Base-by-base conservation (phyloP, 2,329 filamentous ascomycete genomes). In the Cadophora sp. region DNA sequence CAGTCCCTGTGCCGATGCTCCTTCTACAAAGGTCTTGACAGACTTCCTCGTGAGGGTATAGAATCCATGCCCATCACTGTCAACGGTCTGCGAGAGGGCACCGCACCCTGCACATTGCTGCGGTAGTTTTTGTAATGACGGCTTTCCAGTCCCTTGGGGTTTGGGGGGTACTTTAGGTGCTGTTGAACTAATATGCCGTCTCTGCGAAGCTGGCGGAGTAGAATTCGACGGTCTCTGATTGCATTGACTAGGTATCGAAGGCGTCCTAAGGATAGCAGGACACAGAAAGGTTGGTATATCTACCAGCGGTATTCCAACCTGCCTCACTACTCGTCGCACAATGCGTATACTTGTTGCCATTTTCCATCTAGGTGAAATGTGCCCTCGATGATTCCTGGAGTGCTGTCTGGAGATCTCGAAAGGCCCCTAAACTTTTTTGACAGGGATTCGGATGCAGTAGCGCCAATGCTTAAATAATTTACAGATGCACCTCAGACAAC, bases 101-200 rank as follows among this genome's bases (percentile, higher is more conserved):
- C 89, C 89, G 75, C 89, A 92, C 43, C 89, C 89, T 14, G 83
- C 83, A 73, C 89, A 92, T 71, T 85, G 86, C 12, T 82, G 73
- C 0, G 89, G 89, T 1, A 91, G 79, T 50, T 69, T 64, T 51
- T 58, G 34, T 9, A 71, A 59, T 5, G 62, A 26, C 16, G 37
- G 22, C 29, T 24, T 53, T 16, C n/a, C 40, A 11, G 6, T 16
- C 7, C n/a, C 5, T 22, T 12, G 55, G 46, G 31, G 19, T 2
- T 24, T 19, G 59, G 46, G 31, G 56, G 24, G 19, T 26, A 50
- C 27, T 22, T 6, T 48, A 2, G 43, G 5, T 22, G 43, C 7
- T 16, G 22, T 58, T 11, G 67, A 69, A 55, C 51, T 27, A 34
- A 66, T 34, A 46, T 64, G 51, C 56, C 69, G 65, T 56, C 67